A percentile compares a stretch with the other conserved stretches of the same genome.
Evolutionary conservation across 192 early-diverging fungal species (phyloP).

Genomic region (Umbelopsis sp.): DNA sequence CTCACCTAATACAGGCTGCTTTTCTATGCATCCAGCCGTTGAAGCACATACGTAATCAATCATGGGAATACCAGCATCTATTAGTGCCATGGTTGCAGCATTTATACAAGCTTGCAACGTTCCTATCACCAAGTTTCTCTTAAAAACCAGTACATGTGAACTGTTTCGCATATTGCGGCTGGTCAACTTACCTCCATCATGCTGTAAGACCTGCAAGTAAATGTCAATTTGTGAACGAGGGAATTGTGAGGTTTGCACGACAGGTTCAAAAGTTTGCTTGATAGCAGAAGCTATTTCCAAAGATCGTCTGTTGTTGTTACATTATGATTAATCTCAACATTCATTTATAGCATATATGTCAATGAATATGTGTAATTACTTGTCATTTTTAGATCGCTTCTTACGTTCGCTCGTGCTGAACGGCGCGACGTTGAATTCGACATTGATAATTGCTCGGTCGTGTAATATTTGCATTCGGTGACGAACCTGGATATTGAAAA

Average conservation of each 20-base stretch:
- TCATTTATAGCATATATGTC: background rate
- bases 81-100: constrained; percentile 80
- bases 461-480: constrained; percentile 56
- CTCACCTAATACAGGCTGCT: constrained; percentile 69
- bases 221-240: constrained; percentile 93
- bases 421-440: constrained; percentile 89
- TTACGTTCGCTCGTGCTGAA: constrained; percentile 90
- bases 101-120: constrained; percentile 78
- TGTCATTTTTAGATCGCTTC: constrained; percentile 83
- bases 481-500: constrained; percentile 47
- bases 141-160: background rate
- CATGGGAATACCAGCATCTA: constrained; percentile 85
- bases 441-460: constrained; percentile 81
- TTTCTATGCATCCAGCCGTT: constrained; percentile 83
- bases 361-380: constrained; percentile 46
- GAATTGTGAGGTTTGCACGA: constrained; percentile 72
- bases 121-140: constrained; percentile 26
- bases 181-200: constrained; percentile 76
- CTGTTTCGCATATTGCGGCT: background rate
- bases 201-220: constrained; percentile 89
- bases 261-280: constrained; percentile 91
- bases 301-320: constrained; percentile 58
- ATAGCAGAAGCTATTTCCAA: constrained; percentile 86
- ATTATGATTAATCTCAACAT: background rate
- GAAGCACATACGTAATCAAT: constrained; percentile 85